Percentiles rank a stretch among this genome's conserved stretches.
These are phyloP conservation scores for Luzula sylvatica DNA, from an alignment of 176 grass and related monocot species.

Conservation along the genomic window DNA sequence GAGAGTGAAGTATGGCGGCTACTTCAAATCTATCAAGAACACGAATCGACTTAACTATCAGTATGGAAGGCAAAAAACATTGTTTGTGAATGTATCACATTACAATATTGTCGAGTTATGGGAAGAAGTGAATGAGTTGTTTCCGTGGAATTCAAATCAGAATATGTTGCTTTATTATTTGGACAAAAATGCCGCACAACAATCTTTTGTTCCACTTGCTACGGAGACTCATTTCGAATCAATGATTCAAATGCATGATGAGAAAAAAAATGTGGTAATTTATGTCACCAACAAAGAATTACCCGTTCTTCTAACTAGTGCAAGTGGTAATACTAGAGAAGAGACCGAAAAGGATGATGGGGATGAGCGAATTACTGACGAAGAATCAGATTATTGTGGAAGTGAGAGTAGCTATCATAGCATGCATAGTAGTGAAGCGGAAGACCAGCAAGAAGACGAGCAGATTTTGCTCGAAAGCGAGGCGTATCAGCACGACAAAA, in stretches of 20 bases:
- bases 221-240: background rate
- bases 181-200: background rate
- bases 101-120: too few relatives aligned
- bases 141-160: too few relatives aligned
- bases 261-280: background rate
- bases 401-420: background rate
- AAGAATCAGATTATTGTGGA: background rate
- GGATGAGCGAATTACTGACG: background rate
- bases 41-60: too few relatives aligned
- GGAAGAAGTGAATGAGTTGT: too few relatives aligned
- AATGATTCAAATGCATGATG: background rate
- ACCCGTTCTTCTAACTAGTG: too few relatives aligned
- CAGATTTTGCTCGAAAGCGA: background rate
- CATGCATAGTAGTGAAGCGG: background rate
- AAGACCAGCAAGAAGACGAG: background rate
- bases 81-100: too few relatives aligned
- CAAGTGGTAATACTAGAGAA: too few relatives aligned
- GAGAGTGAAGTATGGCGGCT: too few relatives aligned
- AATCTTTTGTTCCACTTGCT: background rate
- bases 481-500: background rate
- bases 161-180: background rate
- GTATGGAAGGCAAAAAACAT: too few relatives aligned
- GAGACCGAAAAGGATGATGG: too few relatives aligned
- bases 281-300: too few relatives aligned
- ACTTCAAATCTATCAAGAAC: too few relatives aligned